Evolutionary conservation across 192 early-diverging fungal species (phyloP).

Genomic region (Chytriomyces sp.): DNA sequence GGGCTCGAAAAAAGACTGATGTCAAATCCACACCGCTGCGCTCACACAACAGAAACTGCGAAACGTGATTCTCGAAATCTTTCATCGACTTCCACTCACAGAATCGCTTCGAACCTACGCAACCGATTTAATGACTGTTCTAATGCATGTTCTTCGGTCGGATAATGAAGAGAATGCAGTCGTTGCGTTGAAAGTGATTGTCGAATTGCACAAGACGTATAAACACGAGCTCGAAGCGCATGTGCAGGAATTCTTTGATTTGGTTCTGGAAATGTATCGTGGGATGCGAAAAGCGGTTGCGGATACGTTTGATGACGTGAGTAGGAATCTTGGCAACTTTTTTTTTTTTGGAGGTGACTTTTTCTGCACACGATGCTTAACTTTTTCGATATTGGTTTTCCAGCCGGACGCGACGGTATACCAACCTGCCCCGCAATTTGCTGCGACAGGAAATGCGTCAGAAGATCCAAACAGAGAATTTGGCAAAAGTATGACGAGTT

Average conservation of each 20-base stretch:
- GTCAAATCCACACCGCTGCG: background rate
- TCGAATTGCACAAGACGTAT: conserved; percentile 91
- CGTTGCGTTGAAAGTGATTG: conserved; percentile 89
- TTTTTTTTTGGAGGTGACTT: background rate
- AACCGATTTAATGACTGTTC: conserved; percentile 74
- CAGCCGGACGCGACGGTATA: conserved; percentile 1
- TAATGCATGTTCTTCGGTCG: conserved; percentile 74
- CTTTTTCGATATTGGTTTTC: background rate
- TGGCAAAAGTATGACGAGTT: conserved; percentile 77
- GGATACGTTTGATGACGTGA: conserved; percentile 75
- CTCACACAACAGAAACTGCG: conserved; percentile 74
- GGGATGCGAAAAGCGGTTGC: conserved; percentile 88
- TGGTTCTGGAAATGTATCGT: conserved; percentile 91
- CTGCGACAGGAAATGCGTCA: conserved; percentile 54
- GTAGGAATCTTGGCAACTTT: background rate
- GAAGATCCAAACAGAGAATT: conserved; percentile 64
- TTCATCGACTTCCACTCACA: conserved; percentile 89
- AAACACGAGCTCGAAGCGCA: conserved; percentile 82
- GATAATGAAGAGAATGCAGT: conserved; percentile 99
- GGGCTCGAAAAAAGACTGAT: background rate
- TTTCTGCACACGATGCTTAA: background rate
- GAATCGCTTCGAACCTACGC: conserved; percentile 81
- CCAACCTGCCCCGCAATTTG: conserved; percentile 55
- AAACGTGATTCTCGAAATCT: conserved; percentile 85
- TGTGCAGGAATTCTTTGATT: conserved; percentile 86